Conservation (phyloP, 129 eudicot species). For the Scalesia atractyloides region DNA sequence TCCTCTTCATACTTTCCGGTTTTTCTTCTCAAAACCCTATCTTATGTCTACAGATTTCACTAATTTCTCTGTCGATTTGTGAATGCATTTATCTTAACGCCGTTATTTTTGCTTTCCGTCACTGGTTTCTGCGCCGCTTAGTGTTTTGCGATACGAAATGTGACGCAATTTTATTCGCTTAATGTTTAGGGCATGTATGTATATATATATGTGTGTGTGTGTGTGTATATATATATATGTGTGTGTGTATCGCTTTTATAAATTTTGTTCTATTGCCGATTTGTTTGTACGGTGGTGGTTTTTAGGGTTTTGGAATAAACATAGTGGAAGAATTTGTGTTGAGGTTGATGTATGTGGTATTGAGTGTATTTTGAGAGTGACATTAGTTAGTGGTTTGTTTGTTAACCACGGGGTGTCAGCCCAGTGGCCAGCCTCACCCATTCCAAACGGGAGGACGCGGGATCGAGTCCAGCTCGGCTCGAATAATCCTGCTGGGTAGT, state of each 20-base stretch:
- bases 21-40: slow-evolving; percentile 25
- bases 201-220: not conserved
- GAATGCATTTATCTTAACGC: slow-evolving; percentile 11
- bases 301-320: slow-evolving; percentile 28
- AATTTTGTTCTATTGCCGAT: slow-evolving; percentile 5
- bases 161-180: not conserved
- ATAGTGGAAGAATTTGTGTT: not conserved
- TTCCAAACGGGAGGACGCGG: too few species aligned
- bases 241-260: too few species aligned
- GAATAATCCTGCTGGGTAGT: too few species aligned
- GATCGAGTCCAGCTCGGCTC: too few species aligned
- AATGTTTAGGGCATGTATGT: not conserved
- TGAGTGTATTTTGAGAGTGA: slow-evolving; percentile 16
- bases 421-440: too few species aligned
- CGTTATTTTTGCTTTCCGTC: not conserved
- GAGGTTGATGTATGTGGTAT: not conserved
- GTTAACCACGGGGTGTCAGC: too few species aligned
- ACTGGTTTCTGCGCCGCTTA: slow-evolving; percentile 9
- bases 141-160: slow-evolving; percentile 7
- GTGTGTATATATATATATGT: not conserved
- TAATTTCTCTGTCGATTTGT: not conserved
- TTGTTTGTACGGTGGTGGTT: slow-evolving; percentile 14
- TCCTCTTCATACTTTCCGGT: not conserved
- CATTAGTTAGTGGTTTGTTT: slow-evolving; percentile 8
- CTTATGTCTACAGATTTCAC: slow-evolving; percentile 10